These are phyloP conservation scores for Alternaria postmessia DNA, from an alignment of 2,329 filamentous ascomycete genomes.

Conservation along the genomic window DNA sequence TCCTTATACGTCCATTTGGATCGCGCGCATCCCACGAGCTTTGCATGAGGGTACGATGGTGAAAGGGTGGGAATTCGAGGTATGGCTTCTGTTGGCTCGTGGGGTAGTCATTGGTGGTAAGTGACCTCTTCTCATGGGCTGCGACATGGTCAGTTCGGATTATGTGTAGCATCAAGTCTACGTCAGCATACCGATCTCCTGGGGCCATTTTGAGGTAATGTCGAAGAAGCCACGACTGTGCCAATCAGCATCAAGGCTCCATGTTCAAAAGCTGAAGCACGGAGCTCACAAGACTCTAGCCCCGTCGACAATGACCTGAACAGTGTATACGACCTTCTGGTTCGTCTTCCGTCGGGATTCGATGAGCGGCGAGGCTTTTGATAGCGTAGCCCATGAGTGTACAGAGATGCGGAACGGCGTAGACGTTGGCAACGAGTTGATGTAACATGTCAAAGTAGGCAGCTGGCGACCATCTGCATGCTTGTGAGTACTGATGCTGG, in stretches of 20 bases:
- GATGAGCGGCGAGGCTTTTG: conserved; percentile 38
- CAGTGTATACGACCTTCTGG: conserved; percentile 38
- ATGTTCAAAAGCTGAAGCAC: not conserved
- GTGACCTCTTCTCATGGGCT: conserved; percentile 40
- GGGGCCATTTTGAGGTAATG: conserved; percentile 37
- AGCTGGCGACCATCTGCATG: conserved; percentile 36
- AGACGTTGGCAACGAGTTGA: conserved; percentile 33
- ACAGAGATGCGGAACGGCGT: conserved; percentile 48
- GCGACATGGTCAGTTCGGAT: not conserved
- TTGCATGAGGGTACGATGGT: conserved; percentile 72
- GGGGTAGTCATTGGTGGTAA: conserved; percentile 54
- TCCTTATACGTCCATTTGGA: conserved; percentile 75
- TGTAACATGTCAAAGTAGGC: conserved; percentile 45
- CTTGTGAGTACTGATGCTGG: conserved; percentile 1
- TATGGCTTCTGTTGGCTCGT: conserved; percentile 59
- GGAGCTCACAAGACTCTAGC: conserved; percentile 40
- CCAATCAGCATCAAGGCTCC: conserved; percentile 34
- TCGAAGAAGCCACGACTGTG: conserved; percentile 42
- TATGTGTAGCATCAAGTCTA: too few species aligned
- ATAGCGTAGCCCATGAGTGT: conserved; percentile 42
- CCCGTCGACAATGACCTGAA: conserved; percentile 43
- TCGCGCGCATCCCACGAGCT: conserved; percentile 76
- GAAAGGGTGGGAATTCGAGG: conserved; percentile 77
- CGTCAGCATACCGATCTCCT: conserved; percentile 39
- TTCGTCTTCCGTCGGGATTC: conserved; percentile 33